Base-by-base conservation (phyloP, 805 yeast genomes). In the Cyberlindnera amylophila region DNA sequence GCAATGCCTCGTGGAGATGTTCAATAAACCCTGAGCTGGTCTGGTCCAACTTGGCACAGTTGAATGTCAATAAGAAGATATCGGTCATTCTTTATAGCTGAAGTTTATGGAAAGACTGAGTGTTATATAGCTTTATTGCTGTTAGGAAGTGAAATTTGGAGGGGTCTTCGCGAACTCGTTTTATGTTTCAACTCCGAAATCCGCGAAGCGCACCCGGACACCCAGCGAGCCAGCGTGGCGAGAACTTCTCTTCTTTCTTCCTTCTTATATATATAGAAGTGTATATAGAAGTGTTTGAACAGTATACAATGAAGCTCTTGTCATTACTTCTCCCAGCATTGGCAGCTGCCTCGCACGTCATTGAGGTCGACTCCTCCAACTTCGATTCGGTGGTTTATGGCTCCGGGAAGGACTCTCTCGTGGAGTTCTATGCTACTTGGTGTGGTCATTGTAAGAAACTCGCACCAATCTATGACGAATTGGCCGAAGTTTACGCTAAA, bases 371-470 rank as follows among this genome's bases (percentile, higher is more conserved):
- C 36, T 15, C 32, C 47, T 59, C 64, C 28, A 75, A 67, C 47
- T 81, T 81, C 56, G 75, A 77, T 39, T 74, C 71, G 14, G 61
- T 77, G 32, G 83, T 79, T 14, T 63, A 73, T 41, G 74, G 78
- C 35, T 74, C 83, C 6, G 80, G 75, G 27, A 84, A 83, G 70
- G 83, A 81, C 54, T 75, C 90, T 9, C 72, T 88, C 48, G 86
- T 87, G 49, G 85, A 87, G 70, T 91, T 89, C 69, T 91, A 86
- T 61, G 97, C 98, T 38, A 89, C 95, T 62, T 90, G 96, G 96
- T 89, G 96, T 72, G 89, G 95, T 37, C 96, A 89, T 74, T 88
- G 96, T 73, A 87, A 87, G 74, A 86, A 75, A 62, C 74, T 90
- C 61, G 91, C 89, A 34, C 96, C 96, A 55, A 74, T 72, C 44